phyloP scores from a whole-genome alignment of 441 rosid species.

The Sinapis alba region DNA sequence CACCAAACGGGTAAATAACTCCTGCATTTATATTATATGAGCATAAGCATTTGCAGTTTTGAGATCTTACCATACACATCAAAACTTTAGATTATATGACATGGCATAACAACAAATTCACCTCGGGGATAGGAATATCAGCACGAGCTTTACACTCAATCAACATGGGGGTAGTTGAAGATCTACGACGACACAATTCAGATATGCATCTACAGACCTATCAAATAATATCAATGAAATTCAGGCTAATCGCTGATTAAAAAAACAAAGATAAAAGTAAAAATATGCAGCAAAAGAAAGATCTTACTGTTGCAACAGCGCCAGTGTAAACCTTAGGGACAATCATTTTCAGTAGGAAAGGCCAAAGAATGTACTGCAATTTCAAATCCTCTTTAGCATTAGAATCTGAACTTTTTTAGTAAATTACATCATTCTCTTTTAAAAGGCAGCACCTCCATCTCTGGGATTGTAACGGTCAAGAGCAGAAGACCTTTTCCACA shows the following conservation, averaged over 20 bases:
- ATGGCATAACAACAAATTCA: conserved; percentile 36
- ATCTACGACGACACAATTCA: conserved; percentile 80
- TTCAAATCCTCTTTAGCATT: conserved; percentile 22
- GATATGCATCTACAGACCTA: conserved; percentile 99
- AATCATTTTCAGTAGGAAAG: conserved; percentile 89
- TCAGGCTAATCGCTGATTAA: background rate
- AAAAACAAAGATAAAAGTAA: background rate
- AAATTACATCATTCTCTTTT: conserved; percentile 2
- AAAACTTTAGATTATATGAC: conserved; percentile 27
- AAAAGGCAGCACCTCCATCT: conserved; percentile 81
- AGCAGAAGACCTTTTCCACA: conserved; percentile 97
- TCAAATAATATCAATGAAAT: conserved; percentile 18
- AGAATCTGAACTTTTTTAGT: background rate
- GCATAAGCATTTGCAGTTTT: conserved; percentile 14
- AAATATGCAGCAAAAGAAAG: conserved; percentile 9
- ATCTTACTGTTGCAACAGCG: conserved; percentile 83
- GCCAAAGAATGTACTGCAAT: conserved; percentile 96
- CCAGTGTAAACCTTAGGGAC: conserved; percentile 75
- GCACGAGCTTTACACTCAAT: conserved; percentile 82
- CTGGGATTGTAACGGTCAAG: conserved; percentile 91
- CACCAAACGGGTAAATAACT: conserved; percentile 88
- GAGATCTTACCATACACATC: conserved; percentile 17
- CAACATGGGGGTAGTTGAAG: conserved; percentile 62
- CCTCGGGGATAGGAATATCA: conserved; percentile 94
- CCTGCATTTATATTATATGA: conserved; percentile 52